These are phyloP conservation scores for Aspergillus spinulosporus DNA, from an alignment of 2,329 filamentous ascomycete genomes.

Conservation along the genomic window DNA sequence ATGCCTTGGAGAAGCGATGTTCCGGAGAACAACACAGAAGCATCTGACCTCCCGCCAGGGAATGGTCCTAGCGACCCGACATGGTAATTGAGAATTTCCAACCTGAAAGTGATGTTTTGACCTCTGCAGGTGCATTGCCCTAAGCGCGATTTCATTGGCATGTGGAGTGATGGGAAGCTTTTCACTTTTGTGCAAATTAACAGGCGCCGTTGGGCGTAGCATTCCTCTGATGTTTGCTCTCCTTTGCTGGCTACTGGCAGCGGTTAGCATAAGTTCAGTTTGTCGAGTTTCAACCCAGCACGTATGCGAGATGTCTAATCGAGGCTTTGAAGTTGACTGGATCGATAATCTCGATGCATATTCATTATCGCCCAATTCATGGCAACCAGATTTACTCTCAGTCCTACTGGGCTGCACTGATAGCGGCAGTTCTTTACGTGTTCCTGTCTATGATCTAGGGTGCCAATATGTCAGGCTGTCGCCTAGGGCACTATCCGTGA, in stretches of 20 bases:
- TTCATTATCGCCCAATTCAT: conserved; percentile 55
- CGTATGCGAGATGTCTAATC: too few species aligned
- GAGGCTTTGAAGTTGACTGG: conserved; percentile 57
- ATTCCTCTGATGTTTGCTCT: conserved; percentile 83
- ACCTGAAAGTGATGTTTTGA: neutral
- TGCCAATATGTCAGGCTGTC: conserved; percentile 76
- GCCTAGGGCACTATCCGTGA: conserved; percentile 71
- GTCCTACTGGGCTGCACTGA: conserved; percentile 83
- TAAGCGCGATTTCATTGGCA: conserved; percentile 76
- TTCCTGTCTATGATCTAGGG: conserved; percentile 74
- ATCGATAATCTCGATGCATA: conserved; percentile 65
- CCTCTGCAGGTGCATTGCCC: conserved; percentile 59
- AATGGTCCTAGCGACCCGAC: conserved; percentile 65
- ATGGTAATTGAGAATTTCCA: conserved; percentile 55
- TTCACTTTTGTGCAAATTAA: conserved; percentile 85
- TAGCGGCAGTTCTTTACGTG: conserved; percentile 77
- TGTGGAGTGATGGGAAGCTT: conserved; percentile 77
- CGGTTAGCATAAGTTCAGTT: conserved; percentile 49
- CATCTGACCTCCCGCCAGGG: conserved; percentile 52
- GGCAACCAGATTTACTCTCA: conserved; percentile 66
- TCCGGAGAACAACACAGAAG: conserved; percentile 45
- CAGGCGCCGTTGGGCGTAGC: conserved; percentile 73
- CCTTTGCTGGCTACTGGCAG: conserved; percentile 69
- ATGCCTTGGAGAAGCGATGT: conserved; percentile 68
- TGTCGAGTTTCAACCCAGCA: conserved; percentile 27